Evolutionary conservation across 2,329 filamentous ascomycete species (phyloP), one percentile per base, ranked within the genome.

Genomic region (Diaporthe citri): DNA sequence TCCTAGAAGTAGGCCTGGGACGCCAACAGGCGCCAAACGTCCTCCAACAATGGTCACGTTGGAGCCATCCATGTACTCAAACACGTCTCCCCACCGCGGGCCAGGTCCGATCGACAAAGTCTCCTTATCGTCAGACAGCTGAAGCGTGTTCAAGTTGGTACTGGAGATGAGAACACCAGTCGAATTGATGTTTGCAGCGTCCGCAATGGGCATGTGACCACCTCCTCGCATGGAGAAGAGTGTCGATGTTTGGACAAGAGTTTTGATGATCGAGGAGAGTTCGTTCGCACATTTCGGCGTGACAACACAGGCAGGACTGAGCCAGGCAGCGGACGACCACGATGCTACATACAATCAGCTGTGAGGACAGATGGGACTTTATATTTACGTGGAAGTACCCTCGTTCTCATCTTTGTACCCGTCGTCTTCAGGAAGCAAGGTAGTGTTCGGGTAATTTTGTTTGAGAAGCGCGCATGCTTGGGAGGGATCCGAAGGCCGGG

Each of bases 111-210:
- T 78, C 13, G 77, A 79, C 31, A 81, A 79, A 13, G 80, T 80
- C 22, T 74, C 77, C 66, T 76, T 77, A 55, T 83, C 82, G 1
- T 74, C 73, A 15, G 81, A 81, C 6, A 83, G 62, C 36, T 75
- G 71, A n/a, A 83, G 79, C n/a, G 79, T 76, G 51, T 81, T 80
- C n/a, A 84, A 60, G 43, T 78, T 73, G 34, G 81, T 80, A 41
- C 88, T 79, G 72, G 84, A 84, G 66, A 88, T 81, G 1, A 82
- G 77, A 56, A 82, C 77, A n/a, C 82, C 79, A 20, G 75, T 72
- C 15, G 78, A 78, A 51, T 80, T 77, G 51, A 80, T 80, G 73
- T 78, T 80, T 62, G 75, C 79, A 20, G 73, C 34, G 15, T 60
- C 79, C 2, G 79, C 76, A 3, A 80, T 79, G 13, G 79, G 80